phyloP scores from a whole-genome alignment of 129 eudicot genomes.

The Daucus carota region DH1_v3.0 NC_030385.2:35412001-35412500 shows the following conservation, averaged over 20 bases:
- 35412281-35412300: conserved; percentile 3
- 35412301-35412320: conserved; percentile 9
- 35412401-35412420: conserved; percentile 98
- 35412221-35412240: conserved; percentile 94
- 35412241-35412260: conserved; percentile 92
- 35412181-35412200: conserved; percentile 76
- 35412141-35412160: background rate
- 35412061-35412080: background rate
- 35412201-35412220: conserved; percentile 99
- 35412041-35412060: background rate
- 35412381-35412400: conserved; percentile 99
- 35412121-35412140: background rate
- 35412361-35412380: conserved; percentile 48
- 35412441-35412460: conserved; percentile 1
- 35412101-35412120: background rate
- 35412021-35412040: background rate
- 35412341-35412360: conserved; percentile 16
- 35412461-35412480: conserved; percentile 7
- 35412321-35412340: conserved; percentile 6
- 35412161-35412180: conserved; percentile 6
- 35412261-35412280: conserved; percentile 42
- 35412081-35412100: background rate
- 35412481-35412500: conserved; percentile 3
- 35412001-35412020: background rate
- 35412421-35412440: background rate